phyloP scores from a whole-genome alignment of 306 rosid genomes.

The Dalbergia cultrata region DNA sequence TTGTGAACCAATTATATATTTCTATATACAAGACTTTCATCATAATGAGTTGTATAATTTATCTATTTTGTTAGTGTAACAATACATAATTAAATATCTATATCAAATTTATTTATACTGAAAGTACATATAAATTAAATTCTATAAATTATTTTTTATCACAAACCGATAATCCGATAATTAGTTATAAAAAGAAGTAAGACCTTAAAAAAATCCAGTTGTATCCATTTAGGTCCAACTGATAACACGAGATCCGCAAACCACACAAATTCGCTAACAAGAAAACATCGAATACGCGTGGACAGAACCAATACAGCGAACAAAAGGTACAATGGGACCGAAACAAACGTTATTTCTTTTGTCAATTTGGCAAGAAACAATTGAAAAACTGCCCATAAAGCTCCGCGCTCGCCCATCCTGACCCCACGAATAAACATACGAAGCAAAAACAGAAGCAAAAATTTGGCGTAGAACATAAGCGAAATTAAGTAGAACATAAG shows the following conservation, averaged over 20 bases:
- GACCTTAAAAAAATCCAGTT: no score
- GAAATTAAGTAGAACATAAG: constrained; percentile 41
- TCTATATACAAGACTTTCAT: no score
- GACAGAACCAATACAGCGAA: constrained; percentile 6
- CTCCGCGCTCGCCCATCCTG: neutral
- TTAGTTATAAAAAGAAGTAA: no score
- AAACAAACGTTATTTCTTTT: neutral
- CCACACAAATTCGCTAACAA: neutral
- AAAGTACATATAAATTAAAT: no score
- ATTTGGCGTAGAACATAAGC: constrained; percentile 46
- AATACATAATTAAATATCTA: no score
- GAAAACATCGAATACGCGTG: neutral
- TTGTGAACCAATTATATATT: no score
- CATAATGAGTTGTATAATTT: no score
- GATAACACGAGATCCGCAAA: neutral
- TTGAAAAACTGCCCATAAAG: neutral
- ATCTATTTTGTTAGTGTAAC: no score
- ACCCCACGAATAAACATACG: neutral
- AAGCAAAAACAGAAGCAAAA: neutral
- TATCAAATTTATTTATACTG: no score
- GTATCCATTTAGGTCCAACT: neutral
- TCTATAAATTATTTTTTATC: no score
- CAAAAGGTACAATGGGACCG: constrained; percentile 14
- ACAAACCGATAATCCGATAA: no score
- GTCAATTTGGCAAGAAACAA: neutral